phyloP scores from a whole-genome alignment of 2,329 filamentous ascomycete genomes.

The Chaetomiaceae sp. region DNA sequence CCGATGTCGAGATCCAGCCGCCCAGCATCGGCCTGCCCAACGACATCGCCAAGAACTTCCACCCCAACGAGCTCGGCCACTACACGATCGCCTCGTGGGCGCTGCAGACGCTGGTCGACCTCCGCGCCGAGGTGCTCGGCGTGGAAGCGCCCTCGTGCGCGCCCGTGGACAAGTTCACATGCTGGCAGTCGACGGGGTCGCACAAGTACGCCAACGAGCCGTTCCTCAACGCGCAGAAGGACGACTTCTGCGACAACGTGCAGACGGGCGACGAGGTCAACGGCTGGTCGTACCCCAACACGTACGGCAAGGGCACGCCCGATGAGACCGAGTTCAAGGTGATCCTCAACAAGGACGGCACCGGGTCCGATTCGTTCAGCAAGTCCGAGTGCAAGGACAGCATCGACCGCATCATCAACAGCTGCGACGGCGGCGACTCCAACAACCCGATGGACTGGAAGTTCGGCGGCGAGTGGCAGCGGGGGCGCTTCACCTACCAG shows the following conservation, averaged over 20 bases:
- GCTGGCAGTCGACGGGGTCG: neutral
- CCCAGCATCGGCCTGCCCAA: neutral
- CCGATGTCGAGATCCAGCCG: neutral
- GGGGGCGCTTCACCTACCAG: neutral
- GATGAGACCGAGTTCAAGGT: neutral
- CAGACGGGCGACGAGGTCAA: neutral
- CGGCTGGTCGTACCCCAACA: neutral
- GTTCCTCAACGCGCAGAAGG: neutral
- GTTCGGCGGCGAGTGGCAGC: constrained; percentile 3
- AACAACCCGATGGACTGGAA: constrained; percentile 5
- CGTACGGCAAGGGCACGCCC: neutral
- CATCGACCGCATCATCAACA: neutral
- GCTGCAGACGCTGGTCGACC: neutral
- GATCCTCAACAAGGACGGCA: neutral
- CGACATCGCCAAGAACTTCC: neutral
- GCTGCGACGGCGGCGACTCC: neutral
- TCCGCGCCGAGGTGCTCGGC: neutral
- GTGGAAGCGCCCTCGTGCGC: neutral
- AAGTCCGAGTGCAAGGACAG: neutral
- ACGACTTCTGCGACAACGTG: neutral
- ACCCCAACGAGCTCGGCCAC: neutral
- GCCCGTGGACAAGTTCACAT: neutral
- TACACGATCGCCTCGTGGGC: neutral
- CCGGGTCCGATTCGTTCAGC: neutral
- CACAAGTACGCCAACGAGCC: too few species aligned